Evolutionary conservation across 148 eudicot genomes (phyloP).

Genomic region (Cornus suecica): DNA sequence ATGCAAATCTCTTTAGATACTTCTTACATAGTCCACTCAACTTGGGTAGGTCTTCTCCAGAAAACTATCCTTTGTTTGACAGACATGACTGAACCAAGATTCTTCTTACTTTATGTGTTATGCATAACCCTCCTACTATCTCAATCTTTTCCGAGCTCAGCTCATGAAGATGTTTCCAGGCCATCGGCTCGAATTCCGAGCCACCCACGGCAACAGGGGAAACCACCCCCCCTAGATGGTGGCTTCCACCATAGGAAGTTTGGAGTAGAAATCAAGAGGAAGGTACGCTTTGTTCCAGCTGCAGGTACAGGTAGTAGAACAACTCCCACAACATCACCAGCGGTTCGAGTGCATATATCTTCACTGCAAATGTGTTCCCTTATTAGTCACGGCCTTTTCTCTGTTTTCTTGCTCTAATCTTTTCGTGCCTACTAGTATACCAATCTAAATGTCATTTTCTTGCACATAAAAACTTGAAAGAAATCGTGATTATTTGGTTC

Average conservation of each 20-base stretch:
- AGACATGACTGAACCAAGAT: not conserved
- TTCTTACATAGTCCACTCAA: not conserved
- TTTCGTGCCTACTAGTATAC: not conserved
- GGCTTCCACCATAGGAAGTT: slow-evolving; percentile 2
- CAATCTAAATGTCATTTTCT: too few species aligned
- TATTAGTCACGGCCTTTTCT: slow-evolving; percentile 9
- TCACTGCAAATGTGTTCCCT: slow-evolving; percentile 1
- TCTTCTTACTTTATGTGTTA: not conserved
- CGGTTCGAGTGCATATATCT: not conserved
- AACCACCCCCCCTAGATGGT: not conserved
- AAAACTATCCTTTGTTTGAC: not conserved
- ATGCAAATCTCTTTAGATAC: not conserved
- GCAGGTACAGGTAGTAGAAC: not conserved
- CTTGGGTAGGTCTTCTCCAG: not conserved
- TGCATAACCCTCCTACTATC: not conserved
- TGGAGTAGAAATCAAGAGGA: slow-evolving; percentile 18
- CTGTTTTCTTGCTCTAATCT: slow-evolving; percentile 10
- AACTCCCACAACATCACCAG: not conserved
- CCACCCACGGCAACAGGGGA: not conserved
- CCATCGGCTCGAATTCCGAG: not conserved
- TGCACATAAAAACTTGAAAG: too few species aligned
- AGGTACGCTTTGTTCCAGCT: not conserved
- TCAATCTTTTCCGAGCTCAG: slow-evolving; percentile 4
- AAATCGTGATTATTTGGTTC: too few species aligned
- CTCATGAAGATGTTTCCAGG: not conserved